Conservation (phyloP, 2,329 filamentous ascomycete genomes). For the Tolypocladium capitatum region DNA sequence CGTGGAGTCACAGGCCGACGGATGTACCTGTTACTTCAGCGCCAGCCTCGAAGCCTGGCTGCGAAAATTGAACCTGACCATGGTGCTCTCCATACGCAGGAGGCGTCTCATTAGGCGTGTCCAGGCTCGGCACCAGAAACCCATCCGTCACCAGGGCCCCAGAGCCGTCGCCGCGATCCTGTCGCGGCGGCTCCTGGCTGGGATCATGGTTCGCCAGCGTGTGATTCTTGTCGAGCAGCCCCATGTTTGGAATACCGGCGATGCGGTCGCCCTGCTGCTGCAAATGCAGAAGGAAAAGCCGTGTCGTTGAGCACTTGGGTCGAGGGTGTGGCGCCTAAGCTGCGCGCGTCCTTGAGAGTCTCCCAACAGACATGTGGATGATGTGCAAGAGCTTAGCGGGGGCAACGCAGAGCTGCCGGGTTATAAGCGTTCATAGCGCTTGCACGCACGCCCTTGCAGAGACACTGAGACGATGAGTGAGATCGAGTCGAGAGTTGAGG, state of each 20-base stretch:
- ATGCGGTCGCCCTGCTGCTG: background rate
- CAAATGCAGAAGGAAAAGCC: background rate
- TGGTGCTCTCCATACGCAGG: constrained; percentile 47
- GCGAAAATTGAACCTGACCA: constrained; percentile 44
- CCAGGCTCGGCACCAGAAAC: constrained; percentile 28
- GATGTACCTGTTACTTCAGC: constrained; percentile 41
- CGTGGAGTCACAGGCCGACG: background rate
- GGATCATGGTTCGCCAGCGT: constrained; percentile 6
- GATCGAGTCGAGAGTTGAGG: background rate
- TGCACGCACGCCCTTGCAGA: background rate
- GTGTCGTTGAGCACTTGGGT: background rate
- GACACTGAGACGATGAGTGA: background rate
- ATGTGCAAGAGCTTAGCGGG: background rate
- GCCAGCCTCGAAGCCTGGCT: constrained; percentile 49
- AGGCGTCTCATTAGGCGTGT: constrained; percentile 27
- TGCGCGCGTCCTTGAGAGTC: background rate
- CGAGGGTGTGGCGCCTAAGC: background rate
- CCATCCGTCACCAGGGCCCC: constrained; percentile 24
- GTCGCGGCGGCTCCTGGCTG: background rate
- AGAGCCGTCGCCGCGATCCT: constrained; percentile 9
- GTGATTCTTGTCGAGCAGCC: constrained; percentile 14
- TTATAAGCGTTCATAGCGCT: background rate
- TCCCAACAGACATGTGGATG: background rate
- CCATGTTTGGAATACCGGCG: constrained; percentile 8
- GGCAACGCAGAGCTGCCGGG: background rate